Percentiles rank a stretch among this genome's conserved stretches.
Conservation (phyloP, 257 asterid species). For the Lantana camara region DNA sequence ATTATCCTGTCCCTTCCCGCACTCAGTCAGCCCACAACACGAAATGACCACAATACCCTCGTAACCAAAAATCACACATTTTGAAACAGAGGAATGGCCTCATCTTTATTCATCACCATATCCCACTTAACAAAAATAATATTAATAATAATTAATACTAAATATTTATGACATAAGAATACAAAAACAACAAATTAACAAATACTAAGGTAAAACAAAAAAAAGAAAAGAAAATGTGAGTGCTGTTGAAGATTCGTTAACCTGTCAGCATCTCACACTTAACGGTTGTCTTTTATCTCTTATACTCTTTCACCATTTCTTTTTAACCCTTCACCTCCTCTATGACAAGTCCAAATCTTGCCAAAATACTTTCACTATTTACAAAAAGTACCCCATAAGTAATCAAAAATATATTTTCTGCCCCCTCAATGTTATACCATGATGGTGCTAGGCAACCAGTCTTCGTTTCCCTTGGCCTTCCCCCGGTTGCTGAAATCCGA, state of each 20-base stretch:
- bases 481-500: slow-evolving; percentile 45
- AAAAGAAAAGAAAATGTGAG: slow-evolving; percentile 22
- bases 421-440: slow-evolving; percentile 41
- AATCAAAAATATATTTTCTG: slow-evolving; percentile 21
- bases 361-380: slow-evolving; percentile 46
- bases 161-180: slow-evolving; percentile 38
- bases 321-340: slow-evolving; percentile 25
- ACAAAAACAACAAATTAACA: slow-evolving; percentile 30
- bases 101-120: slow-evolving; percentile 39
- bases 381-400: slow-evolving; percentile 49
- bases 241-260: slow-evolving; percentile 45
- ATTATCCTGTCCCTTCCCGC: slow-evolving; percentile 14
- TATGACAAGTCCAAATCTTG: slow-evolving; percentile 22
- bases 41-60: slow-evolving; percentile 17
- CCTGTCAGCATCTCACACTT: slow-evolving; percentile 56
- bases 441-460: slow-evolving; percentile 74
- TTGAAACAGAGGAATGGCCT: slow-evolving; percentile 31
- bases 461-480: slow-evolving; percentile 40
- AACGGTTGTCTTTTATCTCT: slow-evolving; percentile 31
- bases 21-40: slow-evolving; percentile 16
- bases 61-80: neutral
- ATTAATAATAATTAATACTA: slow-evolving; percentile 21
- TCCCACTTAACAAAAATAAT: slow-evolving; percentile 23
- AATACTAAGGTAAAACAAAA: slow-evolving; percentile 27
- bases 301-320: slow-evolving; percentile 8